Evolutionary conservation across 768 basidiomycete genomes (phyloP), one percentile per base, ranked within the genome.

Genomic region (Megacollybia marginata): DNA sequence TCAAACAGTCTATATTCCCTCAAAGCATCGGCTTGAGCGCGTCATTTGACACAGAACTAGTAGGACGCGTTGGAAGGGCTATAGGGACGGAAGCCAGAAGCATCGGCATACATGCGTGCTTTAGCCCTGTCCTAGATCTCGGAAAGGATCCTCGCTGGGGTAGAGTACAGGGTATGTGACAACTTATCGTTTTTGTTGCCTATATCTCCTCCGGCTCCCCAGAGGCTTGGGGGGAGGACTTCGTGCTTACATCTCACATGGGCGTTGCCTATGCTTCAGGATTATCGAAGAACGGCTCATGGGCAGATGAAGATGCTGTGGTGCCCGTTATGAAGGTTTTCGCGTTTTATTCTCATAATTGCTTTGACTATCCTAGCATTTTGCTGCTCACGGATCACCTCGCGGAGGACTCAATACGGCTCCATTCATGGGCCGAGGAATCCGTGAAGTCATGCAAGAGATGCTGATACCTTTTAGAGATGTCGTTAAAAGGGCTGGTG

Each of bases 141-240:
- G 60, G 57, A n/a, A 62, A 62, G 48, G 60, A 62, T 9, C 55
- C 57, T 15, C 52, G 60, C 28, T 62, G 60, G 60, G 60, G 60
- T 2, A 20, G 60, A 13, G 58, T 59, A 5, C 60, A 61, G 47
- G 58, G 58, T 57, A 32, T 4, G 23, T 28, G 23, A 28, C 23
- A 6, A 20, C 18, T 36, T 33, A 7, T 40, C 9, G 9, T 1
- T 42, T 34, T 12, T 42, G 18, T 34, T 6, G 23, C 23, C 23
- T 28, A 3, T 28, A 28, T 28, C 23, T 28, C 23, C 23, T 28
- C 23, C 23, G 23, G 23, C 6, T 7, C 28, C 7, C 13, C 43
- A 60, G 60, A 62, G 53, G 58, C 60, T 13, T 62, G 60, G 60
- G 60, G 60, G 23, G 60, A 62, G 48, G 58, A 62, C 31, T 59